Percentiles rank a stretch among this genome's conserved stretches.
phyloP scores from a whole-genome alignment of 768 basidiomycete genomes.

The Xerocomellus dryophilus region DNA sequence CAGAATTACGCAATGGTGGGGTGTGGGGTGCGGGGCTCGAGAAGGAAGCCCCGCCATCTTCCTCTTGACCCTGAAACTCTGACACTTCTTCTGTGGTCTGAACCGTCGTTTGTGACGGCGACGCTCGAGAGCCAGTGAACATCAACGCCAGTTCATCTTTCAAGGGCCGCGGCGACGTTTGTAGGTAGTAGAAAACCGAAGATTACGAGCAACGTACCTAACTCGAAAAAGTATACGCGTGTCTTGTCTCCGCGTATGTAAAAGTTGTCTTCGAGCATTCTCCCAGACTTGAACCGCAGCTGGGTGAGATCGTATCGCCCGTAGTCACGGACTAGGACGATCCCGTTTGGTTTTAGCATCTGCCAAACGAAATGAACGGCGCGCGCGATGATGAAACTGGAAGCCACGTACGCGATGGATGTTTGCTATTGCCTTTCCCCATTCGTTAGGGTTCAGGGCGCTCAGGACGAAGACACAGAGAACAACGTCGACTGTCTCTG shows the following conservation, averaged over 20 bases:
- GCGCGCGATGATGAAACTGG: neutral
- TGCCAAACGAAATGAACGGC: constrained; percentile 29
- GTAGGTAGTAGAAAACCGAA: neutral
- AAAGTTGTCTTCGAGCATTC: constrained; percentile 90
- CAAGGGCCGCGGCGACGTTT: neutral
- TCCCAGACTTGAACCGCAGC: constrained; percentile 82
- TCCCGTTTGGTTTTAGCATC: constrained; percentile 89
- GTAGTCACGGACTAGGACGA: constrained; percentile 87
- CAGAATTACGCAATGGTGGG: constrained; percentile 3
- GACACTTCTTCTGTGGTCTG: constrained; percentile 34
- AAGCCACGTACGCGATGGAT: constrained; percentile 58
- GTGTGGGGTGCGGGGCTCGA: constrained; percentile 7
- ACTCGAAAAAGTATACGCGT: constrained; percentile 93
- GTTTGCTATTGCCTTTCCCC: constrained; percentile 79
- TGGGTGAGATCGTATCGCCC: constrained; percentile 94
- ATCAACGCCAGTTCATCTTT: constrained; percentile 76
- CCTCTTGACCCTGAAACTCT: constrained; percentile 28
- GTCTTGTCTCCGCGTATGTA: constrained; percentile 98
- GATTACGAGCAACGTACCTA: constrained; percentile 48
- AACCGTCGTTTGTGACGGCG: constrained; percentile 32
- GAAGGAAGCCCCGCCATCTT: constrained; percentile 6
- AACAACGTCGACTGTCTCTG: constrained; percentile 77
- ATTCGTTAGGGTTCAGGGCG: constrained; percentile 91
- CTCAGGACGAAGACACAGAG: constrained; percentile 94
- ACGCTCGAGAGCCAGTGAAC: constrained; percentile 62